Evolutionary conservation across 2,329 filamentous ascomycete genomes (phyloP).

Genomic region (Fusarium anguioides): DNA sequence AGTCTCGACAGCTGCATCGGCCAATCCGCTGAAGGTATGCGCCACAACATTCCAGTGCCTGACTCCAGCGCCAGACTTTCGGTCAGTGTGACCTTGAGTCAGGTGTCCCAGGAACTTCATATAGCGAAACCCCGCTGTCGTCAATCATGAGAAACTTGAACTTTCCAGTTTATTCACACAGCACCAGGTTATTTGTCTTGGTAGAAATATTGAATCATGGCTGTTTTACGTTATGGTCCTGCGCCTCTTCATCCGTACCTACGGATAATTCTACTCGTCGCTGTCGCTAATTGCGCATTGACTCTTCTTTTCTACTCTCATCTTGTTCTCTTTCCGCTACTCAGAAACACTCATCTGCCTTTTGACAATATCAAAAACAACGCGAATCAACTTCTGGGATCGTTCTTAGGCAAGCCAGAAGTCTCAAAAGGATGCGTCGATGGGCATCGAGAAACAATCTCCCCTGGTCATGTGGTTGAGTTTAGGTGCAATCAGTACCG

Average conservation of each 20-base stretch:
- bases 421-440: background rate
- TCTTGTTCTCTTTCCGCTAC: rapidly evolving
- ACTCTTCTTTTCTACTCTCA: background rate
- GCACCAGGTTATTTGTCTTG: too few relatives aligned
- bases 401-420: background rate
- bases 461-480: background rate
- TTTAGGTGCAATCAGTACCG: background rate
- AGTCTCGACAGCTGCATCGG: background rate
- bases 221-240: background rate
- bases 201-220: background rate
- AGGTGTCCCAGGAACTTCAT: background rate
- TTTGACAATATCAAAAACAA: background rate
- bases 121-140: background rate
- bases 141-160: too few relatives aligned
- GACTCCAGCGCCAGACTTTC: background rate
- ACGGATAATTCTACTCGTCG: background rate
- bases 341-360: rapidly evolving
- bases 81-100: background rate
- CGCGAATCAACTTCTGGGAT: background rate
- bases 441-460: background rate
- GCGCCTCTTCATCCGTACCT: background rate
- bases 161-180: too few relatives aligned
- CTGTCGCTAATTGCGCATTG: background rate
- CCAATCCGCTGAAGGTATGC: background rate
- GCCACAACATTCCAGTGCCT: background rate